These are phyloP conservation scores for Apiospora arundinis DNA, from an alignment of 2,329 filamentous ascomycete species.

Conservation along the genomic window DNA sequence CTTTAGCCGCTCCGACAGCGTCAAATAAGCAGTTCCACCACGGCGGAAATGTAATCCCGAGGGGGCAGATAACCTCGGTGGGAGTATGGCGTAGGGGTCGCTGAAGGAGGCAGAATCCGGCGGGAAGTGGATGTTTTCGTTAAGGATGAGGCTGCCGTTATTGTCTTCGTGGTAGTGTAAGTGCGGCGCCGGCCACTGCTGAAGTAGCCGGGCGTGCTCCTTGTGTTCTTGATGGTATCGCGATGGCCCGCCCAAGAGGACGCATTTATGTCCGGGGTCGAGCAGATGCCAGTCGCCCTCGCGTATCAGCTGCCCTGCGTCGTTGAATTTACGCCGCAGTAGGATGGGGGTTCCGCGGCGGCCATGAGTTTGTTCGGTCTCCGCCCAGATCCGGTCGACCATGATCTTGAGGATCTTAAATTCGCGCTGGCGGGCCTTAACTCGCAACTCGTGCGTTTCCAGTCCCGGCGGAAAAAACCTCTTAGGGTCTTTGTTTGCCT, in stretches of 20 bases:
- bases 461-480: too few species aligned
- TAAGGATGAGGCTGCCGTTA: not conserved
- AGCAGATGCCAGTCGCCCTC: slow-evolving; percentile 11
- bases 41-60: not conserved
- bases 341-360: not conserved
- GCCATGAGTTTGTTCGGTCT: not conserved
- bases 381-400: slow-evolving; percentile 20
- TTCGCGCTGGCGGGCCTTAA: slow-evolving; percentile 22
- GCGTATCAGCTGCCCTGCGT: not conserved
- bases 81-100: not conserved
- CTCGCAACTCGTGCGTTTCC: not conserved
- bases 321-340: not conserved
- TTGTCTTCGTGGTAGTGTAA: too few species aligned
- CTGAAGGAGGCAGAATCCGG: too few species aligned
- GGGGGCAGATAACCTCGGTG: not conserved
- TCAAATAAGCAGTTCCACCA: too few species aligned
- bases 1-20: not conserved
- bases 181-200: not conserved
- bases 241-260: not conserved
- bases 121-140: not conserved
- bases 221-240: not conserved
- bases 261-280: not conserved
- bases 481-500: not conserved
- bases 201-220: not conserved
- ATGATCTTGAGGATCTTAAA: slow-evolving; percentile 24